phyloP scores from a whole-genome alignment of 495 filamentous ascomycete species.

The Thozetella sp. region DNA sequence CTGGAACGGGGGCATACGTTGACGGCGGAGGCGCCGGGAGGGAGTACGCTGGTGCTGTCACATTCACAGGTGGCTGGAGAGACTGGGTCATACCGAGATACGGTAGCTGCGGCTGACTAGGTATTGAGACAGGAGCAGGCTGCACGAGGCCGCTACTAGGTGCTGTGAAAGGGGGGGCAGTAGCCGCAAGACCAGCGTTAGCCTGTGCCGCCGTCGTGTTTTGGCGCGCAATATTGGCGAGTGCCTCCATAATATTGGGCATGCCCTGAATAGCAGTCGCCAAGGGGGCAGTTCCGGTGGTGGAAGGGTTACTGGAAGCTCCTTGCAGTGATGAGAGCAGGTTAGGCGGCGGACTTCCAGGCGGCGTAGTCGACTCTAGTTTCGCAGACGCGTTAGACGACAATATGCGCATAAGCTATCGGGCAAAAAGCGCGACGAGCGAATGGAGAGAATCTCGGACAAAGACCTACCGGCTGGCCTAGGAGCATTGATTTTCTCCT shows the following conservation, averaged over 20 bases:
- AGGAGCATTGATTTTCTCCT: conserved; percentile 73
- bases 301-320: conserved; percentile 12
- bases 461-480: conserved; percentile 65
- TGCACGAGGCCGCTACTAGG: conserved; percentile 11
- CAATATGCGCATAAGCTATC: neutral
- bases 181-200: conserved; percentile 42
- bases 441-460: conserved; percentile 8
- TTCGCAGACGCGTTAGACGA: conserved; percentile 44
- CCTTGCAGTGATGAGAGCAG: conserved; percentile 19
- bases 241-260: conserved; percentile 73
- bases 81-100: neutral
- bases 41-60: conserved; percentile 13
- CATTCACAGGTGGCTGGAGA: conserved; percentile 6
- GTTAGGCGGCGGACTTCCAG: conserved; percentile 70
- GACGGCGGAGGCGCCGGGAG: conserved; percentile 9
- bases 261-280: conserved; percentile 19
- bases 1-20: conserved; percentile 40
- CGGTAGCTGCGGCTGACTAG: conserved; percentile 2
- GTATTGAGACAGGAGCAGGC: conserved; percentile 9
- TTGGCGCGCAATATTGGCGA: conserved; percentile 85
- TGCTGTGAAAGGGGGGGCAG: conserved; percentile 22
- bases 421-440: neutral
- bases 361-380: conserved; percentile 76
- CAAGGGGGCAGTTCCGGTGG: conserved; percentile 25
- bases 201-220: conserved; percentile 65